Evolutionary conservation across 2,329 filamentous ascomycete species (phyloP).

Genomic region (Fragosphaeria purpurea): DNA sequence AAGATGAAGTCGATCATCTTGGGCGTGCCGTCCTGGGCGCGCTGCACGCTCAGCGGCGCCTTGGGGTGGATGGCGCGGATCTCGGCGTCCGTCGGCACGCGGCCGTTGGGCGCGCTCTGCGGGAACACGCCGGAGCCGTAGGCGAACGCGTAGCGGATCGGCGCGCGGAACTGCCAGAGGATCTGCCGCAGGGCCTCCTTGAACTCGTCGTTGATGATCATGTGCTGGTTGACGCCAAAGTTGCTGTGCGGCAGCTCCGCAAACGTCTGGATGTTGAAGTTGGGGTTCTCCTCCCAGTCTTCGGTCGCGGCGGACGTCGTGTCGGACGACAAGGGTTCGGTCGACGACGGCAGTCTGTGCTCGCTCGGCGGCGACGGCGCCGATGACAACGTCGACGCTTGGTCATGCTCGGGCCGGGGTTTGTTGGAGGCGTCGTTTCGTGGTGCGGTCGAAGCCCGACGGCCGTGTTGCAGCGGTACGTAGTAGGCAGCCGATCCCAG

Average conservation of each 20-base stretch:
- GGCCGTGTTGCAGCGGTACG: not conserved
- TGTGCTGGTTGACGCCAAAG: slow-evolving; percentile 94
- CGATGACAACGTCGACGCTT: slow-evolving; percentile 13
- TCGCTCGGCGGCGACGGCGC: slow-evolving; percentile 7
- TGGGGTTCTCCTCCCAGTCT: slow-evolving; percentile 68
- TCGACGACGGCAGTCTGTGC: slow-evolving; percentile 8
- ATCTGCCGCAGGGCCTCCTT: slow-evolving; percentile 83
- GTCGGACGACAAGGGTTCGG: slow-evolving; percentile 9
- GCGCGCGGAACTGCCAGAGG: slow-evolving; percentile 82
- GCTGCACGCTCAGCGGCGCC: slow-evolving; percentile 68
- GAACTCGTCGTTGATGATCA: slow-evolving; percentile 90
- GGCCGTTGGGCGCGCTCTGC: slow-evolving; percentile 48
- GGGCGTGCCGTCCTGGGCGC: slow-evolving; percentile 75
- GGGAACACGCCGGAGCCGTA: slow-evolving; percentile 96
- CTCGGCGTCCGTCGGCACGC: slow-evolving; percentile 44
- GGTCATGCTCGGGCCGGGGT: too few relatives aligned
- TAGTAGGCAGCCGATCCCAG: too few relatives aligned
- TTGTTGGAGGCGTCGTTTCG: too few relatives aligned
- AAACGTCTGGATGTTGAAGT: slow-evolving; percentile 63
- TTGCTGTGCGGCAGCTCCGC: slow-evolving; percentile 65
- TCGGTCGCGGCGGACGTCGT: slow-evolving; percentile 15
- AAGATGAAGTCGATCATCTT: slow-evolving; percentile 99
- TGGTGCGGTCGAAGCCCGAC: slow-evolving; percentile 1
- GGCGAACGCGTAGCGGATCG: slow-evolving; percentile 92
- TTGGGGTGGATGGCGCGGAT: slow-evolving; percentile 66